phyloP scores from a whole-genome alignment of 345 rosid genomes.

The Odontarrhena argentea region DNA sequence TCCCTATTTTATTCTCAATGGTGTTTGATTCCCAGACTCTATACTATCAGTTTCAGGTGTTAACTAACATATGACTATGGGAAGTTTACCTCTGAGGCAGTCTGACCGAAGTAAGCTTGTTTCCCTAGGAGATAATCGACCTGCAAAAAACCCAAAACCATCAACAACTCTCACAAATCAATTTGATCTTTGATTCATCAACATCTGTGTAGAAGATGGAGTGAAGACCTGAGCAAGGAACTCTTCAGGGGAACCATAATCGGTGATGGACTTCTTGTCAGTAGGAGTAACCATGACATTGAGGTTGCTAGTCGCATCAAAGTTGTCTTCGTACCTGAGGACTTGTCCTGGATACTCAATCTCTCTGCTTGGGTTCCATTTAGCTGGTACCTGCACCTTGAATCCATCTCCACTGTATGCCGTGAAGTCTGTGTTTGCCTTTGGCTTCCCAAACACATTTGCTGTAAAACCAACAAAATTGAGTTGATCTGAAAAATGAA shows the following conservation, averaged over 20 bases:
- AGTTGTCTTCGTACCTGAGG: constrained; percentile 91
- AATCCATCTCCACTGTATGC: constrained; percentile 79
- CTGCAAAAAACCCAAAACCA: constrained; percentile 43
- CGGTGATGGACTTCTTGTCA: constrained; percentile 79
- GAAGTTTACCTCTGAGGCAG: constrained; percentile 72
- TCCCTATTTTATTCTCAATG: background rate
- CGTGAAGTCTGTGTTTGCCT: constrained; percentile 77
- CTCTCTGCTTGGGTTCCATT: constrained; percentile 97
- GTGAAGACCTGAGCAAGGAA: constrained; percentile 64
- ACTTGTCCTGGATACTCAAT: constrained; percentile 92
- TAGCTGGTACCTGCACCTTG: constrained; percentile 70
- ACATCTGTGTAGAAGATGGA: background rate
- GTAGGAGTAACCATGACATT: constrained; percentile 77
- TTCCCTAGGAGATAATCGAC: constrained; percentile 85
- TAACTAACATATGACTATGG: background rate
- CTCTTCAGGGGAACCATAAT: constrained; percentile 72
- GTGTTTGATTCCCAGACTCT: constrained; percentile 8
- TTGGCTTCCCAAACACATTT: constrained; percentile 93
- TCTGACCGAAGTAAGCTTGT: constrained; percentile 70
- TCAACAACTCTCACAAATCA: constrained; percentile 1
- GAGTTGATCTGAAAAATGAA: background rate
- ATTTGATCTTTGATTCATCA: background rate
- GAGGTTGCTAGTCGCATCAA: constrained; percentile 68
- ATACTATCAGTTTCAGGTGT: background rate
- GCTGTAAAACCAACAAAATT: constrained; percentile 48